These are phyloP conservation scores for Dactylellina parvicollis DNA, from an alignment of 2,329 filamentous ascomycete genomes.

Conservation along the genomic window DNA sequence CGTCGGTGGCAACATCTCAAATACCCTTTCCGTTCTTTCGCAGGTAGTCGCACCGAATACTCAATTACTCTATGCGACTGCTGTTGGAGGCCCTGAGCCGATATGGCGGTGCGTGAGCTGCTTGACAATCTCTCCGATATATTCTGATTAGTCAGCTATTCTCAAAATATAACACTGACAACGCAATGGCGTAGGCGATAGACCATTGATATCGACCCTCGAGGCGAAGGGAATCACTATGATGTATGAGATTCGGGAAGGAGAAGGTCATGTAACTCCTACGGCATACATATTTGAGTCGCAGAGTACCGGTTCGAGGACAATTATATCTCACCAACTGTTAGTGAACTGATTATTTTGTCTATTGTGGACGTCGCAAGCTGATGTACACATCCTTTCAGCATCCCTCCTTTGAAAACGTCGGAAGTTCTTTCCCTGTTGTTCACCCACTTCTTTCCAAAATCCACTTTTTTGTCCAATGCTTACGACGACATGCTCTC, in stretches of 20 bases:
- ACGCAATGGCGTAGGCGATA: slow-evolving; percentile 43
- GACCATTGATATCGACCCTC: slow-evolving; percentile 42
- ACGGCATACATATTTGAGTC: slow-evolving; percentile 56
- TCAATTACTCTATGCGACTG: slow-evolving; percentile 48
- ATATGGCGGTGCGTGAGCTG: slow-evolving; percentile 43
- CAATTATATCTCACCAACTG: slow-evolving; percentile 54
- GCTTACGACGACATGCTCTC: slow-evolving; percentile 52
- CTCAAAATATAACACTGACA: slow-evolving; percentile 39
- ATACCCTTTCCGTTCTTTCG: slow-evolving; percentile 75
- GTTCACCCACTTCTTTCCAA: slow-evolving; percentile 46
- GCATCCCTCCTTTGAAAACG: slow-evolving; percentile 27
- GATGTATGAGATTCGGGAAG: slow-evolving; percentile 44
- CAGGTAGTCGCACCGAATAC: slow-evolving; percentile 66
- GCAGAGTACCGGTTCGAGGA: slow-evolving; percentile 44
- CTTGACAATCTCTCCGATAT: neutral
- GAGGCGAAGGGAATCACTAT: slow-evolving; percentile 49
- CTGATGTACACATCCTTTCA: neutral
- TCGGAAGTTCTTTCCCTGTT: slow-evolving; percentile 31
- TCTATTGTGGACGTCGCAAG: neutral
- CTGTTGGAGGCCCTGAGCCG: slow-evolving; percentile 43
- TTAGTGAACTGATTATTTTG: neutral
- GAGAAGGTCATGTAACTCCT: slow-evolving; percentile 35
- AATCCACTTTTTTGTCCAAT: slow-evolving; percentile 27
- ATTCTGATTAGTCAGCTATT: slow-evolving; percentile 29
- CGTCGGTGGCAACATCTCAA: slow-evolving; percentile 77